Evolutionary conservation across 805 yeast species (phyloP), one percentile per base, ranked within the genome.

Genomic region (Ogataea siamensis): DNA sequence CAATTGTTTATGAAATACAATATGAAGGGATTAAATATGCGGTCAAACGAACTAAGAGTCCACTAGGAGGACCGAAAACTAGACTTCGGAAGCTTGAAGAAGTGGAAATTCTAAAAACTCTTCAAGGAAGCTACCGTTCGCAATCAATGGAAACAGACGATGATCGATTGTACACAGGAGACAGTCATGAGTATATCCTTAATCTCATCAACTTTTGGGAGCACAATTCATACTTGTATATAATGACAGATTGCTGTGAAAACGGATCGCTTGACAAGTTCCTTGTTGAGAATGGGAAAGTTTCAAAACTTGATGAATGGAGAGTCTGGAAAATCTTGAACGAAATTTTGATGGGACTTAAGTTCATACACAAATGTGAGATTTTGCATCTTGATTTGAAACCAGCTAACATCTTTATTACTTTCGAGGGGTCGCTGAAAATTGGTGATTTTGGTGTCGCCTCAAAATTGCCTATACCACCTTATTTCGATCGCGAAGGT

Each of bases 381-480:
- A 82, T 86, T 37, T 67, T 89, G 34, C 99, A 93, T 63, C 66
- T 93, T 37, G 99, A 93, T 62, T 64, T 93, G 55, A 93, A 93
- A 63, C 99, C 99, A 1, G 96, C 97, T 2, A 93, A 93, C 60
- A 79, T 93, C 3, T 83, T 93, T 54, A 81, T 93, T 35, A 87
- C 97, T 1, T 93, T 93, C 63, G 98, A 93, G 58, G 99, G 99
- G 19, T 76, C 80, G 20, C 72, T 93, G 52, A 93, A 91, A 66
- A 83, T 93, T 55, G 99, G 96, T 13, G 99, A 93, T 63, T 93
- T 93, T 67, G 99, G 99, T 7, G 78, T 93, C 71, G 95, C 97
- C 5, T 76, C 95, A 3, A 78, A 76, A 48, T 66, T 79, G 37
- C 98, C 98, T 0, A 78, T 80, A 13, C 76, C 76, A 32, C 72